phyloP scores from a whole-genome alignment of 768 basidiomycete genomes.

The Suillus paluster region DNA sequence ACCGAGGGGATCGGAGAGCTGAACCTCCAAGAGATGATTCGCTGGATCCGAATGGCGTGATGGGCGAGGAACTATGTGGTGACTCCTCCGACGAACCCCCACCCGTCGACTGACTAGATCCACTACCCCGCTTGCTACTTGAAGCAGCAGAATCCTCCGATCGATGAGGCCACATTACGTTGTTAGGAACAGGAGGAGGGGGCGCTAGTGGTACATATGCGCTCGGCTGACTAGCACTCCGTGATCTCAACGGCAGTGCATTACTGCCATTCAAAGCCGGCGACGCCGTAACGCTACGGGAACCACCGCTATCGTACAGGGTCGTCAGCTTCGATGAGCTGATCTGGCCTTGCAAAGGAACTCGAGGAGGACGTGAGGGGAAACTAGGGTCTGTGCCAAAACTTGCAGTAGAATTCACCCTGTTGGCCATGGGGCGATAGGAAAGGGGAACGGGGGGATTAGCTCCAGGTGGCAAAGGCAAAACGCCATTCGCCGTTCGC shows the following conservation, averaged over 20 bases:
- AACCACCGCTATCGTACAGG: constrained; percentile 52
- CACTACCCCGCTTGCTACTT: constrained; percentile 76
- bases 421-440: constrained; percentile 49
- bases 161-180: constrained; percentile 51
- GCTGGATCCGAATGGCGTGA: constrained; percentile 90
- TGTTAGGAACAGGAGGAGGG: constrained; percentile 60
- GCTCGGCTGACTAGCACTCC: constrained; percentile 81
- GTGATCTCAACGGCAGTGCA: constrained; percentile 51
- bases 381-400: constrained; percentile 46
- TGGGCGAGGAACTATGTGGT: constrained; percentile 83
- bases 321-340: constrained; percentile 65
- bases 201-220: constrained; percentile 63
- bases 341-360: constrained; percentile 65
- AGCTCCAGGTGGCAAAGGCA: constrained; percentile 38
- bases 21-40: constrained; percentile 74
- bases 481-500: constrained; percentile 54
- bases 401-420: constrained; percentile 49
- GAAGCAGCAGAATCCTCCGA: constrained; percentile 42
- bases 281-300: constrained; percentile 40
- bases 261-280: constrained; percentile 24
- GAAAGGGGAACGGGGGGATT: constrained; percentile 25
- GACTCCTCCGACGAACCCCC: constrained; percentile 84
- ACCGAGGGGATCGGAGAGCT: constrained; percentile 56
- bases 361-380: constrained; percentile 44
- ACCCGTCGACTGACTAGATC: constrained; percentile 78